These are phyloP conservation scores for Aurantiochytrium sp. DNA, from an alignment of 108 stramenopile species.

Conservation along the genomic window DNA sequence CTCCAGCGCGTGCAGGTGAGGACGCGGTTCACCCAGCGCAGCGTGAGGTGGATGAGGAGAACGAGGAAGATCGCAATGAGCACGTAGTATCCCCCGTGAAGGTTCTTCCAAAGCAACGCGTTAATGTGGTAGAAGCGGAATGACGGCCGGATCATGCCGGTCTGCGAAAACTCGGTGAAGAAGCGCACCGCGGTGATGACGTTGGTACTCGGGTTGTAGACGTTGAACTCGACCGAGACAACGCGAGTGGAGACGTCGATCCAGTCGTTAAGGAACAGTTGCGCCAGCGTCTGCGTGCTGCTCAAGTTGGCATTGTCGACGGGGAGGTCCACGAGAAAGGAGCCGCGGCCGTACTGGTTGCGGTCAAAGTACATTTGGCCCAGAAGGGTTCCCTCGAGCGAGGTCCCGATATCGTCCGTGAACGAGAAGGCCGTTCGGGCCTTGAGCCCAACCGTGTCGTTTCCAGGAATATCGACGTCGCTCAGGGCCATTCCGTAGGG, in stretches of 20 bases:
- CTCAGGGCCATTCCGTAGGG: neutral
- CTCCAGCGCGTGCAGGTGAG: neutral
- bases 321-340: neutral
- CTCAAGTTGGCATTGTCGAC: neutral
- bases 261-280: neutral
- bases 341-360: neutral
- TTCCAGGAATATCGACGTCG: neutral
- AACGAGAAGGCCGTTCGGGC: neutral
- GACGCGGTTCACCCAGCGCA: neutral
- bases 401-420: neutral
- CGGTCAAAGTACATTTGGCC: neutral
- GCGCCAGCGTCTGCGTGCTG: neutral
- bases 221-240: conserved; percentile 24
- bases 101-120: neutral
- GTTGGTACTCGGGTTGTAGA: conserved; percentile 6
- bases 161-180: neutral
- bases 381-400: neutral
- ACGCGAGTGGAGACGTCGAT: neutral
- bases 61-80: neutral
- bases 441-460: neutral
- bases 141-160: neutral
- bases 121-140: conserved; percentile 9
- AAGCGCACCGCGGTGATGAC: neutral
- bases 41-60: neutral
- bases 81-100: neutral